phyloP scores from a whole-genome alignment of 2,329 filamentous ascomycete genomes.

The Lasiodiplodia sp. region DNA sequence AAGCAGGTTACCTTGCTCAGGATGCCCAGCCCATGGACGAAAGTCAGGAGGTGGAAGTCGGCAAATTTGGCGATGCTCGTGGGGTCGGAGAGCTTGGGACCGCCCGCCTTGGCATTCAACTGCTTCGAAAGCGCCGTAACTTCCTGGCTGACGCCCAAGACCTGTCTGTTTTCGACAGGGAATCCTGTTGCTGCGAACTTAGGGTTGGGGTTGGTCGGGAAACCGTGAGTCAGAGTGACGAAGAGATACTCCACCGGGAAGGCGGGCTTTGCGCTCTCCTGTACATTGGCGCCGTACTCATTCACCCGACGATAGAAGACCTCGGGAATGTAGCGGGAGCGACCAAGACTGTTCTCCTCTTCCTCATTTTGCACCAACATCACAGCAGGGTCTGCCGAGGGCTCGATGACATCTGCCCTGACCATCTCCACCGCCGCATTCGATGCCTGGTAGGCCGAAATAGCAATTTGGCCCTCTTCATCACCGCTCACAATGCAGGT shows the following conservation, averaged over 20 bases:
- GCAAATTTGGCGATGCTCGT: conserved; percentile 75
- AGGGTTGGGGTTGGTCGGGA: conserved; percentile 81
- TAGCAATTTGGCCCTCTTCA: conserved; percentile 83
- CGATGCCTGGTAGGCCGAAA: conserved; percentile 92
- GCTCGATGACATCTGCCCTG: conserved; percentile 90
- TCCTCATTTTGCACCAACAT: conserved; percentile 96
- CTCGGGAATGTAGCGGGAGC: conserved; percentile 90
- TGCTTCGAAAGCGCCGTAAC: conserved; percentile 70
- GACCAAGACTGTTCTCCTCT: conserved; percentile 75
- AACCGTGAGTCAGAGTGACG: conserved; percentile 94
- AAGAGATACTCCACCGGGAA: conserved; percentile 98
- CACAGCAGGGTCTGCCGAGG: conserved; percentile 87
- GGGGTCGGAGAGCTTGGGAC: conserved; percentile 62
- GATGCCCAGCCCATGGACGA: conserved; percentile 79
- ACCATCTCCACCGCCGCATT: conserved; percentile 98
- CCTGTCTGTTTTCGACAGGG: conserved; percentile 89
- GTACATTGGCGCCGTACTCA: conserved; percentile 94
- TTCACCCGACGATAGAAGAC: conserved; percentile 97
- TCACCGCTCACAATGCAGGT: conserved; percentile 97
- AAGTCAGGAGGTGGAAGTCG: conserved; percentile 94
- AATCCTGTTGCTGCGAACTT: conserved; percentile 77
- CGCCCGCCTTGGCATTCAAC: conserved; percentile 67
- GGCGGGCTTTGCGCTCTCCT: conserved; percentile 94
- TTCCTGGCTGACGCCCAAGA: conserved; percentile 86
- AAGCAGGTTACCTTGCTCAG: conserved; percentile 74